Base-by-base conservation (phyloP, 108 stramenopile species). In the Skeletonema menzelii region DNA sequence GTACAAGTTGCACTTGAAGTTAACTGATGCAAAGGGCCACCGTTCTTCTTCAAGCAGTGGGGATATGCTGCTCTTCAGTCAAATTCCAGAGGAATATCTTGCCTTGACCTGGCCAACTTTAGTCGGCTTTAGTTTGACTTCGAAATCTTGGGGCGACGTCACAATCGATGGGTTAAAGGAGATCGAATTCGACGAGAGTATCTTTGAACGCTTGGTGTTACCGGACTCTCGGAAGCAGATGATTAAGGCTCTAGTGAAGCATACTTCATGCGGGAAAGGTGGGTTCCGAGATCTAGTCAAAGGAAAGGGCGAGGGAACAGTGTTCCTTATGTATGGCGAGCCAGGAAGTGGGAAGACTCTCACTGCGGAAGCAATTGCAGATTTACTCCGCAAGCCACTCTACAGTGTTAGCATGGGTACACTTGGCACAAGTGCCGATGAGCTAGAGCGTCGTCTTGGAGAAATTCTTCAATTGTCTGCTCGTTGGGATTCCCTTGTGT, bases 291-390 rank as follows among this genome's bases (percentile, higher is more conserved):
- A 91, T 74, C 24, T 91, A 13, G 65, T 91, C 17, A 46, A 67
- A 56, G 90, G 90, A 5, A 91, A 91, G 56, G 89, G 88, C 22
- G 70, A 84, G 24, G 90, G 86, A 5, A 68, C 66, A 14, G 82
- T 87, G 1, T 88, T 91, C 53, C 56, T 91, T 34, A 44, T 91
- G 67, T 85, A 88, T 58, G 87, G 90, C 0, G 76, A 78, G 11
- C 86, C 90, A 6, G 90, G 90, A 8, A 62, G 61, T 20, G 90
- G 90, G 0, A 91, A 91, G 63, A 91, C 90, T 0, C 69, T 91
- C 3, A 91, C 90, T 8, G 90, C 90, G 31, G 90, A 91, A 64
- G 87, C 86, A 0, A 62, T 88, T 8, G 77, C 86, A 5, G 90
- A 91, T 63, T 12, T 76, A 11, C 77, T 91, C 49, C 79, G 82